These are phyloP conservation scores for Pleurotus ostreatus DNA, from an alignment of 768 basidiomycete species.

Conservation along the genomic window DNA sequence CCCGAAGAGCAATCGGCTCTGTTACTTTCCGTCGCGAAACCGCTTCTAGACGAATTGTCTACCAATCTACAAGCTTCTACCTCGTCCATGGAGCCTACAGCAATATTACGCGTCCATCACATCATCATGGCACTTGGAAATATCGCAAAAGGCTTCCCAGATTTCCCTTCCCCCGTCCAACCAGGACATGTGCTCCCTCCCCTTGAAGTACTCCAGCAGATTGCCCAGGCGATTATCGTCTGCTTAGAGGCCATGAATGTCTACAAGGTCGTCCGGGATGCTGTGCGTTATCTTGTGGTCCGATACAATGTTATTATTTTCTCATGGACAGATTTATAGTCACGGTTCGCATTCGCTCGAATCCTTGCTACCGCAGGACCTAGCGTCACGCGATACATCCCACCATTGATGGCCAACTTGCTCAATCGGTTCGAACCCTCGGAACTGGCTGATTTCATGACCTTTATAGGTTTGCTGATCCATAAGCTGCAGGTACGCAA, in stretches of 20 bases:
- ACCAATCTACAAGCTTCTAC: slow-evolving; percentile 50
- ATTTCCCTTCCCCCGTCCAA: slow-evolving; percentile 69
- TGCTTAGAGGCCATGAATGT: slow-evolving; percentile 86
- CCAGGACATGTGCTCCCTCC: slow-evolving; percentile 68
- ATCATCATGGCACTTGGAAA: slow-evolving; percentile 92
- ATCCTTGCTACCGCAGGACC: slow-evolving; percentile 88
- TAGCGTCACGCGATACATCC: slow-evolving; percentile 82
- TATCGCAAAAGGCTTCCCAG: slow-evolving; percentile 95
- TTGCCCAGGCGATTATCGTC: slow-evolving; percentile 83
- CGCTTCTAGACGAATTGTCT: slow-evolving; percentile 72
- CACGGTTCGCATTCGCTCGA: slow-evolving; percentile 89
- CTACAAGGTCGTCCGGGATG: slow-evolving; percentile 85
- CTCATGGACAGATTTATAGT: slow-evolving; percentile 38
- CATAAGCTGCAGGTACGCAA: slow-evolving; percentile 80
- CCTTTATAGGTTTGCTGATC: slow-evolving; percentile 87
- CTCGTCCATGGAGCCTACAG: slow-evolving; percentile 61
- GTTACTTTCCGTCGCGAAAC: slow-evolving; percentile 75
- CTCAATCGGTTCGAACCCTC: slow-evolving; percentile 88
- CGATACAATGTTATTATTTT: background rate
- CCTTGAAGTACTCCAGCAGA: slow-evolving; percentile 75
- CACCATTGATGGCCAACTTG: slow-evolving; percentile 85
- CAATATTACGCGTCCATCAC: slow-evolving; percentile 89
- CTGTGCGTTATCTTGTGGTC: slow-evolving; percentile 49
- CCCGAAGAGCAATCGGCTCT: slow-evolving; percentile 66
- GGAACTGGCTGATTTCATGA: slow-evolving; percentile 93